Conservation (phyloP, 345 rosid species). For the Citrus australasica region DNA sequence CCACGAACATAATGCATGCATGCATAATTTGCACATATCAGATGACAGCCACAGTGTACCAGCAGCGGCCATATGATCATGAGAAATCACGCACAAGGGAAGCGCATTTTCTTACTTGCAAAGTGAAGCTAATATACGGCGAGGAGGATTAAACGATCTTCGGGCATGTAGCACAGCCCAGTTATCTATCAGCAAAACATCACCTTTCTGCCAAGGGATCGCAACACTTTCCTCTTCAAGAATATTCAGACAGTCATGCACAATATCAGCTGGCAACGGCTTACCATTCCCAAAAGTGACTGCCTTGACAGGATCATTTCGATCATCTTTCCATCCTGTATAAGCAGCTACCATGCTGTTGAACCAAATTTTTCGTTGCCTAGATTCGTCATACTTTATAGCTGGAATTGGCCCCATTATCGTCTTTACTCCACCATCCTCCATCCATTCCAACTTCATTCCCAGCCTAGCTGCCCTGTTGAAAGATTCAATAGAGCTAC, state of each 20-base stretch:
- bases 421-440: constrained; percentile 69
- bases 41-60: not conserved
- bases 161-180: constrained; percentile 89
- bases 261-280: constrained; percentile 57
- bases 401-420: constrained; percentile 91
- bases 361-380: constrained; percentile 83
- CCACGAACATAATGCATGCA: no score
- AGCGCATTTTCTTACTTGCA: constrained; percentile 41
- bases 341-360: constrained; percentile 93
- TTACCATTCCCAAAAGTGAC: constrained; percentile 72
- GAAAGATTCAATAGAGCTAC: not conserved
- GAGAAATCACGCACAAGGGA: not conserved
- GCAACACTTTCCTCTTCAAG: constrained; percentile 80
- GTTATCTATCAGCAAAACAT: constrained; percentile 68
- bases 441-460: constrained; percentile 80
- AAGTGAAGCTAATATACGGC: constrained; percentile 79
- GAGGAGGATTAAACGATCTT: constrained; percentile 67
- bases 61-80: not conserved
- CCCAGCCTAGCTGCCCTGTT: constrained; percentile 76
- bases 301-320: constrained; percentile 71
- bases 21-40: no score
- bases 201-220: constrained; percentile 89
- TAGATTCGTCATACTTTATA: constrained; percentile 51
- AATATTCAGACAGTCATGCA: constrained; percentile 55
- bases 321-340: constrained; percentile 75